Evolutionary conservation across 108 stramenopile species (phyloP).

Genomic region (Skeletonema grethae): DNA sequence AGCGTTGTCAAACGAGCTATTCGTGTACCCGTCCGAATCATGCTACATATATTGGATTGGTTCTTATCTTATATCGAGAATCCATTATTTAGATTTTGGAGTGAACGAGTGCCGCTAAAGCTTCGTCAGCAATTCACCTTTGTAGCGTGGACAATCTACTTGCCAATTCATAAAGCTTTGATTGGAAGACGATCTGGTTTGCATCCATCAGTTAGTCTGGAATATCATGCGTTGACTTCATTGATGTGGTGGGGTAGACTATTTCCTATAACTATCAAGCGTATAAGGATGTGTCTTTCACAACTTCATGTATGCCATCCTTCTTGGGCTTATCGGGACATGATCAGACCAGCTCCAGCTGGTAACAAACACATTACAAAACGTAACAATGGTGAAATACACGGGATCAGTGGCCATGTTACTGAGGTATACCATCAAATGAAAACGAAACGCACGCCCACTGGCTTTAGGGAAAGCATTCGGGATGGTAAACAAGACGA

Average conservation of each 20-base stretch:
- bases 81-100: constrained; percentile 52
- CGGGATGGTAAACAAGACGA: not conserved
- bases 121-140: constrained; percentile 53
- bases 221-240: constrained; percentile 82
- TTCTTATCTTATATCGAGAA: constrained; percentile 48
- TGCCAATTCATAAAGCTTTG: constrained; percentile 59
- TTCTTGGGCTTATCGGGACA: constrained; percentile 27
- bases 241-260: constrained; percentile 71
- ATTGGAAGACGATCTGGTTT: constrained; percentile 60
- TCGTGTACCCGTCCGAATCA: constrained; percentile 35
- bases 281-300: constrained; percentile 73
- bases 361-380: constrained; percentile 2
- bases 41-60: constrained; percentile 32
- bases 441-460: constrained; percentile 29
- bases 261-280: constrained; percentile 59
- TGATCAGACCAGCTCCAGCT: constrained; percentile 12
- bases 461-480: constrained; percentile 11
- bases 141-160: constrained; percentile 64
- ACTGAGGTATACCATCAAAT: constrained; percentile 47
- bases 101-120: constrained; percentile 48
- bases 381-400: constrained; percentile 31
- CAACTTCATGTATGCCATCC: constrained; percentile 66
- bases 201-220: constrained; percentile 56
- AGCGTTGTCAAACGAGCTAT: constrained; percentile 10
- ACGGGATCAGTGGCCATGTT: constrained; percentile 45